Base-by-base conservation (phyloP, 768 basidiomycete genomes). In the Termitomyces sp. region DNA sequence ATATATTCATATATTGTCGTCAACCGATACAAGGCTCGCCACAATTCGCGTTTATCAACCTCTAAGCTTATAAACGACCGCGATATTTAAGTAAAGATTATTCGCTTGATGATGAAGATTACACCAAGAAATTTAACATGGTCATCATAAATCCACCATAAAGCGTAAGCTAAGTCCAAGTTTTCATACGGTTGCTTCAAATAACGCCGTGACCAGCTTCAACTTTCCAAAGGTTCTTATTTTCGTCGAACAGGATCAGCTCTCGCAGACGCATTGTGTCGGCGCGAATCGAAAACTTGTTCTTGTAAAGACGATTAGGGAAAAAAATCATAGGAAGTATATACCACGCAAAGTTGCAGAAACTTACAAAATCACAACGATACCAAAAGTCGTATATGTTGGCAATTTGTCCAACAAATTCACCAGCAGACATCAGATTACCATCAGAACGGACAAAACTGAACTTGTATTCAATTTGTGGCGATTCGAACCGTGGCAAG, bases 321-420 rank as follows among this genome's bases (percentile, higher is more conserved):
- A n/a, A n/a, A 11, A 40, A 28, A 28, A 36, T 13, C 38, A 36
- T 40, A 15, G 36, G 16, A 38, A 9, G 2, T 18, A 39, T 24
- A 38, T 8, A 5, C 15, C 22, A 4, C 8, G 12, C 22, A 39
- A 18, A 16, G 7, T 22, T 13, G 38, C 9, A 28, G 8, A 28
- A 24, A 22, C 53, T 24, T 18, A 54, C 53, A 18, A 54, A 28
- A 18, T 54, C 38, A 40, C 53, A 54, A n/a, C 53, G 38, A 40
- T 40, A 54, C 58, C 59, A 63, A 15, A 50, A 60, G 7, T 60
- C 55, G 36, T 44, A 60, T n/a, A 60, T 57, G 15, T 63, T 24
- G 3, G 55, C 55, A 24, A 63, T 55, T 24, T 60, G 58, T 20
- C 40, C 57, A 3, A 51, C 50, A 20, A 63, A 60, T 42, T 63